Percentiles rank a stretch among this genome's conserved stretches.
These are phyloP conservation scores for Coemansia reversa DNA, from an alignment of 192 early-diverging fungal species.

Conservation along the genomic window DNA sequence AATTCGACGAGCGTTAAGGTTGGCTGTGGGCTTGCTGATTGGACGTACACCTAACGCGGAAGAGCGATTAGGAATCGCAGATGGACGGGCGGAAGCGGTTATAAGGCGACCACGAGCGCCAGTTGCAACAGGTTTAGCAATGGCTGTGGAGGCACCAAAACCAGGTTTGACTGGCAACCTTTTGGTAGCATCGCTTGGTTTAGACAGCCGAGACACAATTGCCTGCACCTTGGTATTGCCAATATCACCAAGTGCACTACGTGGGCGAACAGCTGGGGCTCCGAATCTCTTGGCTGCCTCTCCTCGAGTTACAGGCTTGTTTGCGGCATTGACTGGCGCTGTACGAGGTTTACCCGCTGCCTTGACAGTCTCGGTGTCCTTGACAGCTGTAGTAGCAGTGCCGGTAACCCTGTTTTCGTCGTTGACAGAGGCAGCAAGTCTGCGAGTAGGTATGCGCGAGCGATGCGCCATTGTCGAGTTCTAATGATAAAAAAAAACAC, in stretches of 20 bases:
- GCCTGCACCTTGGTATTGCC: conserved; percentile 18
- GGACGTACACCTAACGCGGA: conserved; percentile 8
- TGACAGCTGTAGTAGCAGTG: neutral
- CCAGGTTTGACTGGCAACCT: conserved; percentile 10
- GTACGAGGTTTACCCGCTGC: conserved; percentile 16
- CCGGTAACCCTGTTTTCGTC: conserved; percentile 44
- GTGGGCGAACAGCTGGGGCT: conserved; percentile 9
- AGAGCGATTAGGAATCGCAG: neutral
- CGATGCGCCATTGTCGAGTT: conserved; percentile 42
- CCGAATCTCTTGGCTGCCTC: conserved; percentile 29
- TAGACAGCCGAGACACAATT: conserved; percentile 17
- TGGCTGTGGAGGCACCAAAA: conserved; percentile 3
- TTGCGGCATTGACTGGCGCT: neutral
- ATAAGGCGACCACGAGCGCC: conserved; percentile 10
- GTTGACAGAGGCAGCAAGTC: conserved; percentile 18
- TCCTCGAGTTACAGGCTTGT: conserved; percentile 1
- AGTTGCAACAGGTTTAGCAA: conserved; percentile 8
- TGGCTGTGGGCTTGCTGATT: conserved; percentile 37
- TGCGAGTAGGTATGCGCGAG: conserved; percentile 45
- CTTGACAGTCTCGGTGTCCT: conserved; percentile 18
- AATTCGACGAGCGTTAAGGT: conserved; percentile 27
- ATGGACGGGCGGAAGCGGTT: conserved; percentile 5
- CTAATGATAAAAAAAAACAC: conserved; percentile 6
- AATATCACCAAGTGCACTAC: conserved; percentile 35
- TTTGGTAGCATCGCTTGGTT: conserved; percentile 24